Base-by-base conservation (phyloP, 345 rosid genomes). In the Acer saccharum region DNA sequence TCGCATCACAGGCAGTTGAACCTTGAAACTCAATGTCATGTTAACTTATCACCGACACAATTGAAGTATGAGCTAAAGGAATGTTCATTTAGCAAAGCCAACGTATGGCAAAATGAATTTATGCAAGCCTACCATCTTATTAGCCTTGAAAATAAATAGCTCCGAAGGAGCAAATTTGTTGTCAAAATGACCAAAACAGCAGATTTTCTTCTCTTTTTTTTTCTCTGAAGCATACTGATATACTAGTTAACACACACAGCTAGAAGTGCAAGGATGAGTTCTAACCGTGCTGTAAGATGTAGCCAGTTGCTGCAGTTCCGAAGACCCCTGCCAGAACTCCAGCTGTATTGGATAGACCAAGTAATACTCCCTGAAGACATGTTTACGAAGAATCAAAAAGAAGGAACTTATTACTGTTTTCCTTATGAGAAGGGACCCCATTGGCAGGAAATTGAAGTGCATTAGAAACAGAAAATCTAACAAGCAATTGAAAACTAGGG, bases 231-330 rank as follows among this genome's bases (percentile, higher is more conserved):
- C 39, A 35, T 35, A 6, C 10, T 17, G 6, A 71, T 23, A 29
- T 60, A 6, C 54, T 6, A 7, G 0, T 73, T 60, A 35, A 35
- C 39, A 39, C 76, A 21, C 1, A 13, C 10, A 62, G 32, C 60
- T 74, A 44, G 46, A 63, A 62, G 14, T 10, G 17, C 23, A 50
- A 60, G 68, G 44, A 27, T 10, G 72, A 75, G 62, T 52, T 69
- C 84, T 76, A 64, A 95, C 98, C 98, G 57, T 93, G 96, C 81
- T 95, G 99, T 74, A 95, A 73, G 81, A 95, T 92, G 85, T 90
- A 92, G 81, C 99, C 97, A 7, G 99, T 95, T 9, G 93, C 92
- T 18, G 99, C 98, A 16, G 99, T 95, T 70, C 99, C 99, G 83
- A 93, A 87, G 17, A 92, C 98, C 76, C 99, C 99, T 0, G 98